Conservation (phyloP, 1,284 basidiomycete species). For the Porodaedalea pini region DNA sequence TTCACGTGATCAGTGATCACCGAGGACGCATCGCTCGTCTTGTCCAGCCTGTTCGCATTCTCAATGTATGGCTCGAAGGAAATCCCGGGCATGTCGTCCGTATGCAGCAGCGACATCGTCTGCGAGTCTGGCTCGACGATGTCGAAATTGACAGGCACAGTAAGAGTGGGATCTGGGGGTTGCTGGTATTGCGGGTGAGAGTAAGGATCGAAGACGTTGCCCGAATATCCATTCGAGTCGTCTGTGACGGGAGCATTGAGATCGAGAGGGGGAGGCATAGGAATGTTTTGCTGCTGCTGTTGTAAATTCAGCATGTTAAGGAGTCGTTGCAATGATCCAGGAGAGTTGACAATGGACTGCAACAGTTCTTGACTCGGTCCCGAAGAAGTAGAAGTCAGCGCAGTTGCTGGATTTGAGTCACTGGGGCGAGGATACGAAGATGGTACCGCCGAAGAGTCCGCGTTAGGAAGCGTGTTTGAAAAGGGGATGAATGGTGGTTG, state of each 20-base stretch:
- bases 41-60: slow-evolving; percentile 39
- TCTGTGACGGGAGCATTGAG: slow-evolving; percentile 9
- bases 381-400: slow-evolving; percentile 12
- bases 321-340: slow-evolving; percentile 67
- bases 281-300: slow-evolving; percentile 31
- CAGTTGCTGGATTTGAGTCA: slow-evolving; percentile 1
- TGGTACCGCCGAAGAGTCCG: not conserved
- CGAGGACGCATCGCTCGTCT: slow-evolving; percentile 56
- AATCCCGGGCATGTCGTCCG: slow-evolving; percentile 23
- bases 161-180: not conserved
- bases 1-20: slow-evolving; percentile 75
- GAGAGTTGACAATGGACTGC: slow-evolving; percentile 59
- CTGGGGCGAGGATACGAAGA: not conserved
- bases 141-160: not conserved
- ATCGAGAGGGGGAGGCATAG: slow-evolving; percentile 15
- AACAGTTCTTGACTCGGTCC: slow-evolving; percentile 41
- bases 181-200: slow-evolving; percentile 1
- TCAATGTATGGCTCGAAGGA: slow-evolving; percentile 40
- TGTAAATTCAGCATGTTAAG: slow-evolving; percentile 48
- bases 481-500: slow-evolving; percentile 15
- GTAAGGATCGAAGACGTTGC: slow-evolving; percentile 17
- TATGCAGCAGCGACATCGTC: slow-evolving; percentile 16
- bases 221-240: slow-evolving; percentile 13
- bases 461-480: not conserved
- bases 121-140: slow-evolving; percentile 14